Evolutionary conservation across 1,284 basidiomycete species (phyloP).

Genomic region (Cutaneotrichosporon arboriforme): DNA sequence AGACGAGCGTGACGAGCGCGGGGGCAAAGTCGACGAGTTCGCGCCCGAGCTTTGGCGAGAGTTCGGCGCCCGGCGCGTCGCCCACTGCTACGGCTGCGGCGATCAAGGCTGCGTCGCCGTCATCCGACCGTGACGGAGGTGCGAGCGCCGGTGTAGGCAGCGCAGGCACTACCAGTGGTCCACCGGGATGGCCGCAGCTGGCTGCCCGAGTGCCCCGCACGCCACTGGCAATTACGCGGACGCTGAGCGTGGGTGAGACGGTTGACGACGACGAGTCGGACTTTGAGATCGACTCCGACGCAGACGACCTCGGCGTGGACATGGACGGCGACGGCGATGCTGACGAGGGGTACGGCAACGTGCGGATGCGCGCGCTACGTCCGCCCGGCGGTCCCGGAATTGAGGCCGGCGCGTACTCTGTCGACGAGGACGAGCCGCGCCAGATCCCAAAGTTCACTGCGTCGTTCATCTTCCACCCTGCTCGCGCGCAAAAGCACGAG

Average conservation of each 20-base stretch:
- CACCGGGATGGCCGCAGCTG: conserved; percentile 1
- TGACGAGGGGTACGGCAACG: neutral
- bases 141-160: neutral
- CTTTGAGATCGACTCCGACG: conserved; percentile 38
- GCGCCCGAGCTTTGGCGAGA: conserved; percentile 10
- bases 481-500: conserved; percentile 43
- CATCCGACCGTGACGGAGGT: neutral
- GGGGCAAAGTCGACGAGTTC: neutral
- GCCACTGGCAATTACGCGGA: conserved; percentile 4
- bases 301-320: conserved; percentile 20
- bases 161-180: neutral
- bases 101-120: neutral
- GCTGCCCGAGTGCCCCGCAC: conserved; percentile 13
- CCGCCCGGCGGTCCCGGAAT: neutral
- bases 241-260: conserved; percentile 3
- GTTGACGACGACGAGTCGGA: conserved; percentile 27
- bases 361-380: neutral
- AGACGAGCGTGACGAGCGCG: conserved; percentile 4
- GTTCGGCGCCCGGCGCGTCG: neutral
- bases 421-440: conserved; percentile 26
- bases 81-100: neutral
- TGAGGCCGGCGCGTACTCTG: conserved; percentile 17
- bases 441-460: conserved; percentile 31
- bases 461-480: conserved; percentile 39
- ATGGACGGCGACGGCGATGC: conserved; percentile 22